Conservation (phyloP, 176 grass and related monocot genomes). For the Luzula sylvatica region DNA sequence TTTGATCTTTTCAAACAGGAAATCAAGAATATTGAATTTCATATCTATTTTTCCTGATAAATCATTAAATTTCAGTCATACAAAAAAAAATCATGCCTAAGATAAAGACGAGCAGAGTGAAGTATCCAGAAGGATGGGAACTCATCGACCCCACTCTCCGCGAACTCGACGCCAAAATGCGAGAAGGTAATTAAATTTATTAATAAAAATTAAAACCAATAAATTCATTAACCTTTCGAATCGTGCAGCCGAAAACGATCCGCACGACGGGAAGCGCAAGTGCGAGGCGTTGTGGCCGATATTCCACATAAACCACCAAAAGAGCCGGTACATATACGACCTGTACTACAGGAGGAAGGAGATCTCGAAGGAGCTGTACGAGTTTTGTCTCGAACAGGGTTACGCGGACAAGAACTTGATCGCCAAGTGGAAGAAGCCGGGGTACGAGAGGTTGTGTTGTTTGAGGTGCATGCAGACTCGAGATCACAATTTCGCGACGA, state of each 20-base stretch:
- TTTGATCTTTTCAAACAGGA: too few relatives aligned
- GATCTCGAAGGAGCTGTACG: conserved; percentile 77
- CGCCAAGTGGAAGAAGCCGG: conserved; percentile 90
- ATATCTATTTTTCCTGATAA: neutral
- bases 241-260: conserved; percentile 29
- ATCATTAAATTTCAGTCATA: neutral
- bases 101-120: conserved; percentile 91
- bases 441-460: conserved; percentile 78
- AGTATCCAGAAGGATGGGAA: conserved; percentile 84
- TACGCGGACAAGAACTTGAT: conserved; percentile 80
- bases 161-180: conserved; percentile 89
- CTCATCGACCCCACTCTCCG: conserved; percentile 79
- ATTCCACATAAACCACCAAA: conserved; percentile 80
- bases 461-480: conserved; percentile 69
- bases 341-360: conserved; percentile 83
- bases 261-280: conserved; percentile 84
- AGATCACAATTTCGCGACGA: conserved; percentile 72
- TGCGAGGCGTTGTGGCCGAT: conserved; percentile 83
- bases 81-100: conserved; percentile 47
- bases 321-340: conserved; percentile 79
- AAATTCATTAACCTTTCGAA: neutral
- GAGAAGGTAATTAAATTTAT: conserved; percentile 45
- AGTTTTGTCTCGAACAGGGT: conserved; percentile 81
- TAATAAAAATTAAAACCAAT: neutral
- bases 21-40: too few relatives aligned